A percentile compares a stretch with the other conserved stretches of the same genome.
These are phyloP conservation scores for Plasmodium adleri DNA, from an alignment of 169 alveolate species.

Conservation along the genomic window DNA sequence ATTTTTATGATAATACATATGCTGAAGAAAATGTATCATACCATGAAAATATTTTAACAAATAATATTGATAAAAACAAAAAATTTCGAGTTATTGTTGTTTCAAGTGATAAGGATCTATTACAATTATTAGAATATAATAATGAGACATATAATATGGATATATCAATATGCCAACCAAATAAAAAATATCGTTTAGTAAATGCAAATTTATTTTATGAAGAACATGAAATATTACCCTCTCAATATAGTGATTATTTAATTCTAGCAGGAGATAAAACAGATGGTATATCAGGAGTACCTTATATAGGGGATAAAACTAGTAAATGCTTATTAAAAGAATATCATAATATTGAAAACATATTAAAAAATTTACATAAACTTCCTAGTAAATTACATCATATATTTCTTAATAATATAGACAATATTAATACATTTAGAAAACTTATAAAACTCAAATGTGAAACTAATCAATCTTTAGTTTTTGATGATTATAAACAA, in stretches of 20 bases:
- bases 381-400: slow-evolving; percentile 39
- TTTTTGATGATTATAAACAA: slow-evolving; percentile 50
- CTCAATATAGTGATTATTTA: slow-evolving; percentile 81
- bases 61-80: slow-evolving; percentile 15
- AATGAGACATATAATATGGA: slow-evolving; percentile 77
- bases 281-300: slow-evolving; percentile 85
- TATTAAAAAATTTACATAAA: slow-evolving; percentile 20
- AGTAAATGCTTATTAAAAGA: slow-evolving; percentile 83
- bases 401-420: slow-evolving; percentile 36
- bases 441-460: slow-evolving; percentile 78
- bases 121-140: slow-evolving; percentile 79
- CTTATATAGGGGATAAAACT: slow-evolving; percentile 86
- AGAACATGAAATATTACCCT: slow-evolving; percentile 79
- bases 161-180: slow-evolving; percentile 84
- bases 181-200: slow-evolving; percentile 82
- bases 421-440: slow-evolving; percentile 71
- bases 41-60: neutral
- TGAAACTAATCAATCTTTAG: slow-evolving; percentile 62
- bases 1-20: neutral
- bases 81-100: slow-evolving; percentile 80
- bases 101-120: slow-evolving; percentile 85
- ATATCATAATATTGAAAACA: slow-evolving; percentile 78
- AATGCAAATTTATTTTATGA: slow-evolving; percentile 76
- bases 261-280: slow-evolving; percentile 86
- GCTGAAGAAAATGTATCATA: neutral